Evolutionary conservation across 2,329 filamentous ascomycete genomes (phyloP).

Genomic region (Metarhizium guizhouense): DNA sequence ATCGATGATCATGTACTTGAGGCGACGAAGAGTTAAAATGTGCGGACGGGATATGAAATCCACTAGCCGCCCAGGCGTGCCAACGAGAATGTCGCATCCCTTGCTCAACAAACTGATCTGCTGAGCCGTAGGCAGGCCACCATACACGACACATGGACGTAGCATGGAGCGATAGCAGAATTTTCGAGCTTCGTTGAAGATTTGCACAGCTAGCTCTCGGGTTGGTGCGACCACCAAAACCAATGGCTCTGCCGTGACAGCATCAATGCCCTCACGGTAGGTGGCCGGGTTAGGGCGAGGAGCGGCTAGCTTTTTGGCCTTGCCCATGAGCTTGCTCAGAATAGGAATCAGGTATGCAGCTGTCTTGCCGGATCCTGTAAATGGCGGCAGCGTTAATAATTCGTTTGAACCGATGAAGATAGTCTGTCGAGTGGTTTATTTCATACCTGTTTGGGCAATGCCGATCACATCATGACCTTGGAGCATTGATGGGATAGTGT

Average conservation of each 20-base stretch:
- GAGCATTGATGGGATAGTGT: constrained; percentile 71
- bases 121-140: constrained; percentile 62
- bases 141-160: constrained; percentile 82
- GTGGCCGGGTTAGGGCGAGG: constrained; percentile 58
- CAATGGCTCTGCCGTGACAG: constrained; percentile 71
- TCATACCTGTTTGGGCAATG: constrained; percentile 82
- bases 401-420: not conserved
- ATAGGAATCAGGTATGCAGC: constrained; percentile 87
- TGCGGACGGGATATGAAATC: constrained; percentile 72
- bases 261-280: constrained; percentile 39
- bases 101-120: constrained; percentile 67
- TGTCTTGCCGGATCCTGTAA: constrained; percentile 85
- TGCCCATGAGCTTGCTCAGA: constrained; percentile 87
- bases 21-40: constrained; percentile 61
- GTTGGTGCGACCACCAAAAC: constrained; percentile 80
- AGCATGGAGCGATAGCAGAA: constrained; percentile 94
- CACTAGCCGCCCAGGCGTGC: constrained; percentile 74
- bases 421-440: not conserved
- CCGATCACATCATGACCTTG: constrained; percentile 75
- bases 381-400: not conserved
- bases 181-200: constrained; percentile 88
- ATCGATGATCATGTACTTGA: constrained; percentile 78
- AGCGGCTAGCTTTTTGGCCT: constrained; percentile 79
- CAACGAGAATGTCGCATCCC: constrained; percentile 85
- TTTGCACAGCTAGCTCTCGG: constrained; percentile 85